A percentile compares a stretch with the other conserved stretches of the same genome.
These are phyloP conservation scores for Tuber indicum DNA, from an alignment of 495 filamentous ascomycete genomes.

Conservation along the genomic window DNA sequence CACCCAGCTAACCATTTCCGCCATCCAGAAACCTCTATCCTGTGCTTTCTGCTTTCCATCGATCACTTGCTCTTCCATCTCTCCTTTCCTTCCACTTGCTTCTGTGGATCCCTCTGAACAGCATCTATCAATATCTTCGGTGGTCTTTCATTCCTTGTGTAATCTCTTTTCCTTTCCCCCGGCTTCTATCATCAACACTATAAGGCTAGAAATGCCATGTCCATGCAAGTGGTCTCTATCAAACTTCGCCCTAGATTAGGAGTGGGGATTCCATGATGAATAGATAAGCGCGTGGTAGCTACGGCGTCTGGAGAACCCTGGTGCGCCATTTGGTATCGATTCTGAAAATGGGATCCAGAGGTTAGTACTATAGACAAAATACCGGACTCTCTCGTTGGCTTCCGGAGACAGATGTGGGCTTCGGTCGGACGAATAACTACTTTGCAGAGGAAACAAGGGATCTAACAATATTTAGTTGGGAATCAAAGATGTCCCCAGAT, in stretches of 20 bases:
- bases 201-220: constrained; percentile 22
- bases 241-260: neutral
- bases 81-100: too few species aligned
- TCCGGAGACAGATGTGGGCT: neutral
- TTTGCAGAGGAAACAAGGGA: neutral
- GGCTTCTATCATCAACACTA: neutral
- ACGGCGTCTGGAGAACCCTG: neutral
- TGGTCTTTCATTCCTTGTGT: too few species aligned
- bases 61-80: too few species aligned
- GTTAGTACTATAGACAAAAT: neutral
- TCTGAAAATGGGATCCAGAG: neutral
- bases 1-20: too few species aligned
- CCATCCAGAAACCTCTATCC: too few species aligned
- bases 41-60: too few species aligned
- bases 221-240: neutral
- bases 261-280: neutral
- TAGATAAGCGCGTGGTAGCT: neutral
- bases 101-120: too few species aligned
- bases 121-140: too few species aligned
- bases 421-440: neutral
- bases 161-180: too few species aligned
- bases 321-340: neutral
- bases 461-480: neutral
- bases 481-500: neutral
- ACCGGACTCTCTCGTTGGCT: neutral